Percentiles rank a stretch among this genome's conserved stretches.
Conservation (phyloP, 2,329 filamentous ascomycete species). For the Colletotrichum sidae region DNA sequence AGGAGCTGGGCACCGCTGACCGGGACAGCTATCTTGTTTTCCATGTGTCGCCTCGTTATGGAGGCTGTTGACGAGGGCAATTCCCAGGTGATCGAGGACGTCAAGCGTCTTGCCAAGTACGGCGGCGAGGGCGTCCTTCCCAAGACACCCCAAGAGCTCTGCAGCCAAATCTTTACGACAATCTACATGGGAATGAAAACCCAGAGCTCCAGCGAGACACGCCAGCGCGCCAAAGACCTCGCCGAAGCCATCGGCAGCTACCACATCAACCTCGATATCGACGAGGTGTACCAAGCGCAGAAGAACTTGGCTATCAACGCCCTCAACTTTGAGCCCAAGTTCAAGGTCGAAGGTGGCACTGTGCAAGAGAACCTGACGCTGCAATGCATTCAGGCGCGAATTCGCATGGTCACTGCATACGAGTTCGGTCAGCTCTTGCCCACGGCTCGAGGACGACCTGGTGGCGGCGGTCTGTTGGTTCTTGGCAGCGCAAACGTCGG, state of each 20-base stretch:
- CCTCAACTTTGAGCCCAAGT: constrained; percentile 65
- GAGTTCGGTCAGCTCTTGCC: constrained; percentile 72
- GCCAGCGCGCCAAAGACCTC: constrained; percentile 73
- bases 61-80: constrained; percentile 59
- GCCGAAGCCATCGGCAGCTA: constrained; percentile 73
- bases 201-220: constrained; percentile 74
- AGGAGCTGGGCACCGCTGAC: background rate
- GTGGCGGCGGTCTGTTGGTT: constrained; percentile 71
- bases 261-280: constrained; percentile 81
- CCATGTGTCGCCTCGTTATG: constrained; percentile 67
- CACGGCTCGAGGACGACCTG: constrained; percentile 65
- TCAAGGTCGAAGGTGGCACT: constrained; percentile 73
- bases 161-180: constrained; percentile 59
- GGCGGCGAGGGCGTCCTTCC: constrained; percentile 52
- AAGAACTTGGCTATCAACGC: constrained; percentile 69
- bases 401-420: constrained; percentile 73
- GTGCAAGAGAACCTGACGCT: constrained; percentile 71
- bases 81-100: constrained; percentile 50
- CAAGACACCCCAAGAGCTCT: constrained; percentile 67
- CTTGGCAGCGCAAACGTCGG: constrained; percentile 77
- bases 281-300: constrained; percentile 71
- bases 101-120: constrained; percentile 49
- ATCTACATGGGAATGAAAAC: constrained; percentile 78
- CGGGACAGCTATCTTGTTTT: constrained; percentile 49
- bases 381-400: constrained; percentile 59